These are phyloP conservation scores for Mycena galopus DNA, from an alignment of 768 basidiomycete species.

Conservation along the genomic window DNA sequence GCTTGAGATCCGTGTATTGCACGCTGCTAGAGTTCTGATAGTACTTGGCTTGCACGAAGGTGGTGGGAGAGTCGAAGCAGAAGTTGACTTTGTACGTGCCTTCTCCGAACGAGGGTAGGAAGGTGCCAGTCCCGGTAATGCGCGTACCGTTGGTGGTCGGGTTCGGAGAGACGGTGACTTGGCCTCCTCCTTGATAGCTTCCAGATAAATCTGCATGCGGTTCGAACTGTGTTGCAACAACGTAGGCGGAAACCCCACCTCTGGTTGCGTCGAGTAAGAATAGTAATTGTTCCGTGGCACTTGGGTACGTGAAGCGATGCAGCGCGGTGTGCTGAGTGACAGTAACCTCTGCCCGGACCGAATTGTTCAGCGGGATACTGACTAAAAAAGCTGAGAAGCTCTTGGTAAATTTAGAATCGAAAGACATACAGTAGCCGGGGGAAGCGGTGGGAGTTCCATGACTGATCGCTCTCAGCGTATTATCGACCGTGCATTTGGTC, in stretches of 20 bases:
- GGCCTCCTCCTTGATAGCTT: constrained; percentile 18
- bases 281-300: constrained; percentile 46
- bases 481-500: constrained; percentile 27
- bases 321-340: constrained; percentile 58
- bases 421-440: constrained; percentile 34
- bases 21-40: constrained; percentile 4
- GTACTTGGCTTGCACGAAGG: constrained; percentile 29
- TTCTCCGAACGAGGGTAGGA: constrained; percentile 32
- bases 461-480: constrained; percentile 4
- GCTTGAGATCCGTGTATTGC: constrained; percentile 13
- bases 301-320: constrained; percentile 60
- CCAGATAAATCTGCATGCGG: constrained; percentile 23
- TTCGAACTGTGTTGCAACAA: not conserved
- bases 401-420: not conserved
- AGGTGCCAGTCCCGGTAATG: constrained; percentile 21
- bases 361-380: constrained; percentile 52
- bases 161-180: constrained; percentile 26
- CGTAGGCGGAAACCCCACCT: not conserved
- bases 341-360: constrained; percentile 59
- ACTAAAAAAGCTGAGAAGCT: constrained; percentile 9
- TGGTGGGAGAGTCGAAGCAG: constrained; percentile 26
- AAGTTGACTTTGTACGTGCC: constrained; percentile 29
- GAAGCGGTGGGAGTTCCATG: constrained; percentile 33
- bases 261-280: constrained; percentile 29
- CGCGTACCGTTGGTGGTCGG: constrained; percentile 23